phyloP scores from a whole-genome alignment of 345 rosid genomes.

The Citrus medica region DNA sequence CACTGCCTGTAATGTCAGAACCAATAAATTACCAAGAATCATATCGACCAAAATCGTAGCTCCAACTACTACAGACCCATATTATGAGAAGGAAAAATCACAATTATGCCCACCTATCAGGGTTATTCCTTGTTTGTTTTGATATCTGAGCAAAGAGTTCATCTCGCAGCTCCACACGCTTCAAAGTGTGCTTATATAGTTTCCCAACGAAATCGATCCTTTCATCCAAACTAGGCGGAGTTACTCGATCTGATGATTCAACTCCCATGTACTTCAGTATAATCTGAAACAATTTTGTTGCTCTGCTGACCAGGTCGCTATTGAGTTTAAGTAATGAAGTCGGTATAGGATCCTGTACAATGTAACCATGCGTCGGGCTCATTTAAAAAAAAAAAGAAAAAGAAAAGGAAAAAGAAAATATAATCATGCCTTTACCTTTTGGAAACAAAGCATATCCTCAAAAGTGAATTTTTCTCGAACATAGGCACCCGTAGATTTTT shows the following conservation, averaged over 20 bases:
- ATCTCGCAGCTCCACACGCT: slow-evolving; percentile 92
- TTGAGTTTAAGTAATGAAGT: slow-evolving; percentile 87
- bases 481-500: slow-evolving; percentile 67
- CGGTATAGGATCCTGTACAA: slow-evolving; percentile 85
- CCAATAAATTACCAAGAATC: slow-evolving; percentile 9
- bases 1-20: slow-evolving; percentile 50
- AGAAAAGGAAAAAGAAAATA: neutral
- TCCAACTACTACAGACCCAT: neutral
- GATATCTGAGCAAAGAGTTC: slow-evolving; percentile 96
- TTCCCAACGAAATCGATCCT: slow-evolving; percentile 83
- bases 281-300: slow-evolving; percentile 78
- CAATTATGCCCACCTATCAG: slow-evolving; percentile 55
- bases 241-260: slow-evolving; percentile 79
- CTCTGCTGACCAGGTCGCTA: slow-evolving; percentile 76
- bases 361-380: neutral
- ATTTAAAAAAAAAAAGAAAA: neutral
- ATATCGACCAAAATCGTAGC: neutral
- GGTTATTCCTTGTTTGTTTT: slow-evolving; percentile 92
- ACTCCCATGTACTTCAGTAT: slow-evolving; percentile 90
- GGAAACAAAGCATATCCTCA: slow-evolving; percentile 96
- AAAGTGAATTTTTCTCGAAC: slow-evolving; percentile 82
- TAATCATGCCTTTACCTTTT: slow-evolving; percentile 51
- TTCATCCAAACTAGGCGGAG: slow-evolving; percentile 76
- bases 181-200: slow-evolving; percentile 81
- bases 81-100: neutral